Percentiles rank a stretch among this genome's conserved stretches.
phyloP scores from a whole-genome alignment of 192 early-diverging fungal species.

The Backusella macrospora region DNA sequence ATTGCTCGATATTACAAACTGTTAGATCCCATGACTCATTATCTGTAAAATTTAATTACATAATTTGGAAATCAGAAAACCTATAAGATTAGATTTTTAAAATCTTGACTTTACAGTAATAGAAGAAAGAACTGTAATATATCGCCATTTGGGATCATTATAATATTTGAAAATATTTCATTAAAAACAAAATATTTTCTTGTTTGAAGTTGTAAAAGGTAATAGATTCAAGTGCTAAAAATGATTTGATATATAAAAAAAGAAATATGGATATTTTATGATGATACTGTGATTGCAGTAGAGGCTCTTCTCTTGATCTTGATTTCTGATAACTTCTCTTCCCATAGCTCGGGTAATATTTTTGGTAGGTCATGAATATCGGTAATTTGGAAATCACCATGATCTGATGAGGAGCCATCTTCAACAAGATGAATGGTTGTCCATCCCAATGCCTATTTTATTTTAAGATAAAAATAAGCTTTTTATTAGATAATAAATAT shows the following conservation, averaged over 20 bases:
- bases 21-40: too few species aligned
- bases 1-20: too few species aligned
- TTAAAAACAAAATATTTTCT: too few species aligned
- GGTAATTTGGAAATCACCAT: conserved; percentile 61
- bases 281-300: not conserved
- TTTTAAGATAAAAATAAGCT: not conserved
- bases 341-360: conserved; percentile 65
- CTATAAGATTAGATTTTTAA: too few species aligned
- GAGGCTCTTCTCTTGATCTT: not conserved
- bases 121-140: too few species aligned
- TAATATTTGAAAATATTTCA: too few species aligned
- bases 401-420: conserved; percentile 40
- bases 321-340: conserved; percentile 10
- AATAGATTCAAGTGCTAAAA: too few species aligned
- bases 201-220: too few species aligned
- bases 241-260: not conserved
- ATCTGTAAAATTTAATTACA: too few species aligned
- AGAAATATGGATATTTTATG: not conserved
- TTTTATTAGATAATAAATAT: not conserved
- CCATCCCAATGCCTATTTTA: conserved; percentile 46
- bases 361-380: conserved; percentile 62
- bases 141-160: too few species aligned
- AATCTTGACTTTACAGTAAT: too few species aligned
- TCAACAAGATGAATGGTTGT: conserved; percentile 53
- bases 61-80: too few species aligned